Evolutionary conservation across 2,329 filamentous ascomycete genomes (phyloP).

Genomic region (Hawksworthiomyces lignivorus): DNA sequence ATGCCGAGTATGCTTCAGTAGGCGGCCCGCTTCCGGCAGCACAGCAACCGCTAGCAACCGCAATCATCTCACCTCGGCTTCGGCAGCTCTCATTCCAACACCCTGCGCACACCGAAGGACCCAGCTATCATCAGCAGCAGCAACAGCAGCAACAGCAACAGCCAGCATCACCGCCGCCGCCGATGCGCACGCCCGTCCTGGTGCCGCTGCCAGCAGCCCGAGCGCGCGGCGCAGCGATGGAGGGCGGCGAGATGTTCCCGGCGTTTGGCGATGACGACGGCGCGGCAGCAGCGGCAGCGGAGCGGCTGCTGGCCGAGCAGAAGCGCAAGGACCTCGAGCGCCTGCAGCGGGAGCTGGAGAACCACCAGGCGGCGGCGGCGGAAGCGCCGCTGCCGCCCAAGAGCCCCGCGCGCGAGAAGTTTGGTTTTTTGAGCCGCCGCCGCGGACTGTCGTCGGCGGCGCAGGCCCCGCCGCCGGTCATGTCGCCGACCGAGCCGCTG

Average conservation of each 20-base stretch:
- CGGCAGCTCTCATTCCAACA: too few relatives aligned
- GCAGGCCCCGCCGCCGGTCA: slow-evolving; percentile 24
- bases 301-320: slow-evolving; percentile 41
- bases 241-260: slow-evolving; percentile 15
- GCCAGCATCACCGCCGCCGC: neutral
- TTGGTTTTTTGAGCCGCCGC: slow-evolving; percentile 36
- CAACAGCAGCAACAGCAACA: neutral
- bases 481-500: slow-evolving; percentile 19
- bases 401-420: slow-evolving; percentile 40
- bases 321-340: slow-evolving; percentile 40
- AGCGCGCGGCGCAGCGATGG: slow-evolving; percentile 11
- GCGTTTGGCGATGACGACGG: slow-evolving; percentile 29
- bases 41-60: too few relatives aligned
- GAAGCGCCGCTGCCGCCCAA: slow-evolving; percentile 20
- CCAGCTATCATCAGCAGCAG: too few relatives aligned
- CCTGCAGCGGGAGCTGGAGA: slow-evolving; percentile 35
- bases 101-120: too few relatives aligned
- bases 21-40: too few relatives aligned
- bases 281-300: slow-evolving; percentile 38
- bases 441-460: slow-evolving; percentile 22
- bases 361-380: slow-evolving; percentile 22
- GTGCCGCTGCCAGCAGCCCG: slow-evolving; percentile 7
- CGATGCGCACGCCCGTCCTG: neutral
- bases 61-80: too few relatives aligned
- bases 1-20: too few relatives aligned